These are phyloP conservation scores for Tolypocladium inflatum DNA, from an alignment of 2,329 filamentous ascomycete genomes.

Conservation along the genomic window DNA sequence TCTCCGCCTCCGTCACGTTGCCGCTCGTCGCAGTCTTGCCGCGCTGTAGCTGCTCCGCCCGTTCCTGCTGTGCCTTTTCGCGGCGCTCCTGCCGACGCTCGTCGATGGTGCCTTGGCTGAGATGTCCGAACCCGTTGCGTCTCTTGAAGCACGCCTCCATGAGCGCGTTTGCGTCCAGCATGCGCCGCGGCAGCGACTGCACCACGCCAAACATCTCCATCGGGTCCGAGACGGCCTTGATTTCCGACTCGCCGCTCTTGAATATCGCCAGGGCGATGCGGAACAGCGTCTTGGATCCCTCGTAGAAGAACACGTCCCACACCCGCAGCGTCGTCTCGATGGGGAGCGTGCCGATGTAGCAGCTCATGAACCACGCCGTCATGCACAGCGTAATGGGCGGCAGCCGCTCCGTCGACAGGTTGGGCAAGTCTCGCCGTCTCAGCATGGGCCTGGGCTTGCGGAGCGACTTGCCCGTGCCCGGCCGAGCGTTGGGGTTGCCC, in stretches of 20 bases:
- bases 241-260: constrained; percentile 75
- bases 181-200: constrained; percentile 70
- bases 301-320: constrained; percentile 94
- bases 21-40: constrained; percentile 17
- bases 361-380: constrained; percentile 97
- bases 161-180: constrained; percentile 73
- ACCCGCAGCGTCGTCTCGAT: constrained; percentile 87
- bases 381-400: constrained; percentile 88
- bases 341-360: constrained; percentile 86
- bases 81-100: constrained; percentile 61
- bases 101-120: constrained; percentile 77
- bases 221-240: constrained; percentile 69
- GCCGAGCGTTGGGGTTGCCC: constrained; percentile 27
- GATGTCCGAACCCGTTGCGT: constrained; percentile 68
- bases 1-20: constrained; percentile 19
- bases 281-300: constrained; percentile 89
- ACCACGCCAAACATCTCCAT: constrained; percentile 97
- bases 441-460: constrained; percentile 28
- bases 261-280: constrained; percentile 86
- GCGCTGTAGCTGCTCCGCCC: constrained; percentile 14
- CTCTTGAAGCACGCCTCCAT: constrained; percentile 78
- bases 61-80: constrained; percentile 37
- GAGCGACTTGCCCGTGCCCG: constrained; percentile 23
- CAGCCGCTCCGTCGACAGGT: constrained; percentile 44
- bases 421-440: constrained; percentile 27